Conservation (phyloP, 2,329 filamentous ascomycete species). For the Penicillium concentricum region DNA sequence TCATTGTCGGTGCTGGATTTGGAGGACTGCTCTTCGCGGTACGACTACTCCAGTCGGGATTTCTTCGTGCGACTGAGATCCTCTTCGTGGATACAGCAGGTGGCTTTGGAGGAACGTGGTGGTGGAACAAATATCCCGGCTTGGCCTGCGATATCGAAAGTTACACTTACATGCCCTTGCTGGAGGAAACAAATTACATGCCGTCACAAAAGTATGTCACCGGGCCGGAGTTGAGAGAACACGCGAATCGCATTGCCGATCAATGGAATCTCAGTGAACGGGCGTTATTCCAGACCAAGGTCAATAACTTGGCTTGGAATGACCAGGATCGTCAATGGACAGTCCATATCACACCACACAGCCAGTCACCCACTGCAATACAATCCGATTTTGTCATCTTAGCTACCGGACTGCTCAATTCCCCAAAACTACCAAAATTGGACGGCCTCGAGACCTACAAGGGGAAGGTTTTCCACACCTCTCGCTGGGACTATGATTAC, state of each 20-base stretch:
- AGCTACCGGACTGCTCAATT: conserved; percentile 26
- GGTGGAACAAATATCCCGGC: conserved; percentile 52
- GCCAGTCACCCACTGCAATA: conserved; percentile 28
- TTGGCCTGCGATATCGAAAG: conserved; percentile 58
- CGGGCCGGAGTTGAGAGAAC: conserved; percentile 48
- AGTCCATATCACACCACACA: conserved; percentile 17
- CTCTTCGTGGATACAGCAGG: conserved; percentile 38
- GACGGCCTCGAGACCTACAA: conserved; percentile 20
- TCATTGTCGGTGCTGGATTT: conserved; percentile 48
- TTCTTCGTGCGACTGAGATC: conserved; percentile 17
- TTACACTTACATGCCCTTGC: conserved; percentile 59
- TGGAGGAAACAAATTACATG: conserved; percentile 61
- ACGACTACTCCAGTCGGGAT: conserved; percentile 39
- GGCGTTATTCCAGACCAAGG: conserved; percentile 51
- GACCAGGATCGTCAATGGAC: conserved; percentile 38
- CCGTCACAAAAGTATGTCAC: conserved; percentile 52
- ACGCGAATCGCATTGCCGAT: conserved; percentile 47
- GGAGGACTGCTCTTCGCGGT: conserved; percentile 46
- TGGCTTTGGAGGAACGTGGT: conserved; percentile 52
- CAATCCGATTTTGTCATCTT: conserved; percentile 42
- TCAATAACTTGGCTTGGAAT: conserved; percentile 49
- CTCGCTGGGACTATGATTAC: conserved; percentile 28
- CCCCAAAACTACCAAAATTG: conserved; percentile 24
- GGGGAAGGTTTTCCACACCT: conserved; percentile 25
- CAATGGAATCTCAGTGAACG: conserved; percentile 45